Percentiles rank a stretch among this genome's conserved stretches.
phyloP scores from a whole-genome alignment of 805 yeast genomes.

The Yarrowia deformans region DNA sequence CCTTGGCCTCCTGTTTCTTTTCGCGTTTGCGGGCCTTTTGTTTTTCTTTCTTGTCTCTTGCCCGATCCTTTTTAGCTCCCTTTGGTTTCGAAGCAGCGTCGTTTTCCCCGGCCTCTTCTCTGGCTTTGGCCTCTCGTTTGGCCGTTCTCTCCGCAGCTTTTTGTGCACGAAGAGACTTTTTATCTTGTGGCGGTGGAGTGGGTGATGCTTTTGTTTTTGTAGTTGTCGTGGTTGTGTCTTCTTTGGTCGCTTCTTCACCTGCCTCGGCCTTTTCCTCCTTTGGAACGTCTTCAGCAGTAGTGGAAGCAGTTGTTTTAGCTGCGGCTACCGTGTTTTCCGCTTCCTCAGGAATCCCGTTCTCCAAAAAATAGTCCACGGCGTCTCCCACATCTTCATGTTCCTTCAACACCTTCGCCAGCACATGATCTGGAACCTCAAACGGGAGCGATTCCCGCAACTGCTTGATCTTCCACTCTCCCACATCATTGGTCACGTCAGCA shows the following conservation, averaged over 20 bases:
- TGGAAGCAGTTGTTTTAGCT: too few species aligned
- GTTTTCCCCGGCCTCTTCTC: neutral
- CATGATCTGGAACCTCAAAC: constrained; percentile 12
- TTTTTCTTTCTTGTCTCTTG: constrained; percentile 44
- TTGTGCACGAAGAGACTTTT: neutral
- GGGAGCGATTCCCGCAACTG: constrained; percentile 9
- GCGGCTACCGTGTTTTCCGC: too few species aligned
- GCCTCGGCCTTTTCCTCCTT: too few species aligned
- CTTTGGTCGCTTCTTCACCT: neutral
- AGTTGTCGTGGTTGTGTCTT: too few species aligned
- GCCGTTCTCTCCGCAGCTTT: neutral
- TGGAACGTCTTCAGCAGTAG: neutral
- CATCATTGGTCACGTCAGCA: neutral
- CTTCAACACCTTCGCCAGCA: constrained; percentile 12
- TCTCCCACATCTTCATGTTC: constrained; percentile 28
- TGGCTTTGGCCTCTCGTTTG: constrained; percentile 16
- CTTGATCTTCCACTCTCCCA: constrained; percentile 37
- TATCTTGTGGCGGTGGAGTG: neutral
- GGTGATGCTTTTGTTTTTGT: too few species aligned
- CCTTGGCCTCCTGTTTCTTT: constrained; percentile 40
- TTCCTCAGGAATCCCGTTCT: constrained; percentile 28
- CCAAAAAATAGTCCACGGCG: constrained; percentile 22
- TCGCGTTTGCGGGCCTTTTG: constrained; percentile 45
- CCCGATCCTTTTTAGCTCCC: constrained; percentile 40
- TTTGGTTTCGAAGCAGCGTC: neutral